Evolutionary conservation across 1,284 basidiomycete genomes (phyloP), one percentile per base, ranked within the genome.

Genomic region (Kwoniella shivajii): DNA sequence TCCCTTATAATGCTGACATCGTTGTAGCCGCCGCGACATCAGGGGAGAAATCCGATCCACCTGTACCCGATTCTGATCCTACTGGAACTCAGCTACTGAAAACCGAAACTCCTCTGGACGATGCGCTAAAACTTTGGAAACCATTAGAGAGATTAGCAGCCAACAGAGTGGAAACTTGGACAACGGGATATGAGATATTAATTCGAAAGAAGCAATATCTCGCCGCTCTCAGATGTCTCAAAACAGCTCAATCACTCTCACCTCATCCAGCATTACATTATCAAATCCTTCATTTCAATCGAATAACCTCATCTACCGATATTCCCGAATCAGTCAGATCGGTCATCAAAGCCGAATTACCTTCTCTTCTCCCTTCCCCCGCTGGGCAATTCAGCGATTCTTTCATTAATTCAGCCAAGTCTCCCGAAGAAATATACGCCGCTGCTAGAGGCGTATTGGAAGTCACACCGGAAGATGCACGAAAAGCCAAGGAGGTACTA

Each of bases 121-220:
- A 84, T 14, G 92, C 93, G 0, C 81, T 84, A 51, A 89, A 87
- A 69, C 77, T 90, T 26, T 79, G 97, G 29, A 79, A 80, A n/a
- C 88, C 88, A 1, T 76, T 98, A 11, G 81, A 83, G 18, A 79
- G 78, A 2, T 78, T 86, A 29, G 82, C 82, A 1, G 73, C 78
- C 14, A 72, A 81, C 1, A 80, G 85, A 49, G 74, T 90, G 7
- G 86, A 90, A 37, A 85, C 86, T 5, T 94, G 91, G 88, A 74
- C 86, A 41, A 81, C 82, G 0, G 81, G 83, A 1, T 96, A 90
- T 70, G 92, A 97, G 69, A 86, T 98, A 26, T 86, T 88, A 24
- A 76, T 89, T 20, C 81, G 92, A 50, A 82, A 88, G 72, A 84
- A 85, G 69, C 90, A 90, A 73, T 87, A 87, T 67, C 75, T 94